phyloP scores from a whole-genome alignment of 495 filamentous ascomycete genomes.

The Amorphotheca resinae region DNA sequence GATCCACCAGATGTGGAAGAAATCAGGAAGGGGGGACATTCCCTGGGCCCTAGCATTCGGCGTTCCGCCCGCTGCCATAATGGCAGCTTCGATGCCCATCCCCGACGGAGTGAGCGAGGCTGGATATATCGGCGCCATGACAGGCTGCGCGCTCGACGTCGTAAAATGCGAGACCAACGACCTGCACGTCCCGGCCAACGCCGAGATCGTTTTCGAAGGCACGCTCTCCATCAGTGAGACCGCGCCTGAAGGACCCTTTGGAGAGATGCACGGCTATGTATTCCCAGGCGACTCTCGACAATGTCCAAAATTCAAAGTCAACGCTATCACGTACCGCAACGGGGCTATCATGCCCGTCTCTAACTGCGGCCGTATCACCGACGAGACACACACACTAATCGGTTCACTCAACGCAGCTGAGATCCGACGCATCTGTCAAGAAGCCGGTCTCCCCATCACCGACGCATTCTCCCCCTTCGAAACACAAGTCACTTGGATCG shows the following conservation, averaged over 20 bases:
- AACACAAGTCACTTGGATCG: conserved; percentile 31
- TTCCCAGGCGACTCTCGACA: conserved; percentile 24
- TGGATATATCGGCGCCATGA: conserved; percentile 28
- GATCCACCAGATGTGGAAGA: conserved; percentile 29
- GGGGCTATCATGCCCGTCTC: conserved; percentile 29
- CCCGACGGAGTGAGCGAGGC: conserved; percentile 27
- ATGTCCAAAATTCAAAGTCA: conserved; percentile 26
- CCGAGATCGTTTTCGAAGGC: conserved; percentile 31
- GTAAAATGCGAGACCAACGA: conserved; percentile 32
- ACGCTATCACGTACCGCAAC: conserved; percentile 30
- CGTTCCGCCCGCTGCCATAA: conserved; percentile 30
- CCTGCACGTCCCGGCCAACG: conserved; percentile 27
- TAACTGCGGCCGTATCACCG: conserved; percentile 23
- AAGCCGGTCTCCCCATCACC: conserved; percentile 24
- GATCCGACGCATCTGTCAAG: conserved; percentile 28
- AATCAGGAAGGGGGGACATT: conserved; percentile 24
- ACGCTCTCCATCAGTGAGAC: conserved; percentile 26
- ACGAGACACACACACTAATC: conserved; percentile 26
- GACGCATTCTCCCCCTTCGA: conserved; percentile 30
- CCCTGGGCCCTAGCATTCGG: conserved; percentile 29
- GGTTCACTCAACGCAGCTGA: conserved; percentile 29
- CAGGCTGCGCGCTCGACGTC: conserved; percentile 25
- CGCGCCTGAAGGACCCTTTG: conserved; percentile 27
- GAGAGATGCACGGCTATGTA: conserved; percentile 28
- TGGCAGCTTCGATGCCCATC: conserved; percentile 30